Evolutionary conservation across 2,329 filamentous ascomycete genomes (phyloP).

Genomic region (Sarocladium oryzae): DNA sequence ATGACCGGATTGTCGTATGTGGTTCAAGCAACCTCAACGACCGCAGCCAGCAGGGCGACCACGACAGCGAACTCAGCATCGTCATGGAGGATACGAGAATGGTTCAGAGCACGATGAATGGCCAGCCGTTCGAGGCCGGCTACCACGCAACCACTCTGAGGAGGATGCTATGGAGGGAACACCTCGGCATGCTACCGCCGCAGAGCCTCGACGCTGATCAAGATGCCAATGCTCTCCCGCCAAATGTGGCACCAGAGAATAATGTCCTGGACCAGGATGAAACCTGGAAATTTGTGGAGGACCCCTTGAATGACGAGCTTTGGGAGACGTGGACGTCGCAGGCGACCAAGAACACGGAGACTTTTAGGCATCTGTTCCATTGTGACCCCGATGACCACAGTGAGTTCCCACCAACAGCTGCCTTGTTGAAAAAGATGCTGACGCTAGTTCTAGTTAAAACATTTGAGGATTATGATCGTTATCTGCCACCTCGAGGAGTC

Average conservation of each 20-base stretch:
- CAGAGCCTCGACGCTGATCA: slow-evolving; percentile 62
- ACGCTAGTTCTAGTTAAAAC: slow-evolving; percentile 65
- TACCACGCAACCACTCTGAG: slow-evolving; percentile 76
- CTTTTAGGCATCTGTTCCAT: slow-evolving; percentile 77
- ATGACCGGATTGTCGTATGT: slow-evolving; percentile 79
- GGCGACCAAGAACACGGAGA: slow-evolving; percentile 64
- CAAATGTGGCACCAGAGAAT: slow-evolving; percentile 59
- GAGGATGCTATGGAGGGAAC: slow-evolving; percentile 82
- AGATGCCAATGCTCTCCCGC: slow-evolving; percentile 69
- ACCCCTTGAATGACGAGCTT: slow-evolving; percentile 62
- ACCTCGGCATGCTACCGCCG: slow-evolving; percentile 71
- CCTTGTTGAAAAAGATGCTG: no score
- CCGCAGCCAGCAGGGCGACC: slow-evolving; percentile 76
- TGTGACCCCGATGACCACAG: slow-evolving; percentile 83
- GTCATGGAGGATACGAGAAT: slow-evolving; percentile 78
- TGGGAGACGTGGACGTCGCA: slow-evolving; percentile 63
- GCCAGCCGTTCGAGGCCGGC: slow-evolving; percentile 69
- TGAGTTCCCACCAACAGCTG: no score
- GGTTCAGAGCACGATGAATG: slow-evolving; percentile 70
- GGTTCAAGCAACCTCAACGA: slow-evolving; percentile 91
- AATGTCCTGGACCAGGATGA: slow-evolving; percentile 55
- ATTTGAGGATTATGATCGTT: slow-evolving; percentile 84
- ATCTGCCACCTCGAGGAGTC: slow-evolving; percentile 61
- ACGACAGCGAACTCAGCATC: slow-evolving; percentile 86
- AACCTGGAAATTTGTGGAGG: slow-evolving; percentile 58